phyloP scores from a whole-genome alignment of 2,329 filamentous ascomycete species.

The Tolypocladium paradoxum region DNA sequence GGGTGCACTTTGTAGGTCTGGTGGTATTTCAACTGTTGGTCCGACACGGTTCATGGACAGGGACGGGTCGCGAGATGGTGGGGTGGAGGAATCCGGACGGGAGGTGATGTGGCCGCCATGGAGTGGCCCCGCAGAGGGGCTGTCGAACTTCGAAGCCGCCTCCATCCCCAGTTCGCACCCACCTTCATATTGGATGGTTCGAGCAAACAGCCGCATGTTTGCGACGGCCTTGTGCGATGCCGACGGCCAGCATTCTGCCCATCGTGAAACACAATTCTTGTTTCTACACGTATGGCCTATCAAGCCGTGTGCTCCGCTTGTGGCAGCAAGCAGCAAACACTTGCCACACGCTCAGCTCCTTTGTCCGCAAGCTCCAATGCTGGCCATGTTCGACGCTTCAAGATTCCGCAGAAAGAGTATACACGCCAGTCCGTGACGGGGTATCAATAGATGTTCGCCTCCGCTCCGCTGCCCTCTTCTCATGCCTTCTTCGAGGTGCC shows the following conservation, averaged over 20 bases:
- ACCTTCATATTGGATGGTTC: too few species aligned
- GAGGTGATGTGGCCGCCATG: background rate
- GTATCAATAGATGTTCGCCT: background rate
- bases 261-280: background rate
- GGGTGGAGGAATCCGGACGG: background rate
- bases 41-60: background rate
- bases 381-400: background rate
- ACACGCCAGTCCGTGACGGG: background rate
- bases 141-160: background rate
- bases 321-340: background rate
- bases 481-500: conserved; percentile 42
- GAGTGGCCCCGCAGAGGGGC: background rate
- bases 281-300: background rate
- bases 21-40: background rate
- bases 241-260: background rate
- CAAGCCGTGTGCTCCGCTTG: background rate
- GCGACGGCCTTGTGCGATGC: background rate
- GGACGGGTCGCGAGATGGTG: background rate
- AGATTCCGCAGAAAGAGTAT: background rate
- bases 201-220: background rate
- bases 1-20: background rate
- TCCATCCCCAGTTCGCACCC: background rate
- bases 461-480: conserved; percentile 1
- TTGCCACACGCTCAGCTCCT: too few species aligned
- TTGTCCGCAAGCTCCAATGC: too few species aligned